phyloP scores from a whole-genome alignment of 768 basidiomycete genomes.

The Mycena indigotica region DNA sequence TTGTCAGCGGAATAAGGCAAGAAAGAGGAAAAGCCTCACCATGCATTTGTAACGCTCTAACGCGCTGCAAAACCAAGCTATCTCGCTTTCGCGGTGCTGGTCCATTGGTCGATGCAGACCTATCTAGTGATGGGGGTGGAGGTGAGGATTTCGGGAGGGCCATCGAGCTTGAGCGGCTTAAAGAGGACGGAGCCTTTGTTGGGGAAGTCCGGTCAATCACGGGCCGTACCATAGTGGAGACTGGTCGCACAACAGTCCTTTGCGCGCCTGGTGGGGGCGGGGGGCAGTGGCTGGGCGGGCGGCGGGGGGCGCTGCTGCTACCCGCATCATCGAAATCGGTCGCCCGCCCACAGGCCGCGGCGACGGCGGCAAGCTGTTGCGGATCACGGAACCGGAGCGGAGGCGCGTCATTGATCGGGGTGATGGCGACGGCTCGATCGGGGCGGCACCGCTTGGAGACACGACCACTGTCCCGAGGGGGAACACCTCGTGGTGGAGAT shows the following conservation, averaged over 20 bases:
- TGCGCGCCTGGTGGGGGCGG: no score
- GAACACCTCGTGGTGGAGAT: conserved; percentile 17
- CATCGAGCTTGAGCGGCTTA: conserved; percentile 16
- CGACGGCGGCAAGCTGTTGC: conserved; percentile 19
- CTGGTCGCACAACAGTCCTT: background rate
- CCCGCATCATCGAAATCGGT: background rate
- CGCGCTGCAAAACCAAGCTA: conserved; percentile 22
- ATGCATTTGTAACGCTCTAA: conserved; percentile 14
- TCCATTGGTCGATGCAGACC: conserved; percentile 7
- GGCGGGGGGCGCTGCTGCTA: conserved; percentile 2
- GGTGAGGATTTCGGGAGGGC: background rate
- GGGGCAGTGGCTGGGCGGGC: no score
- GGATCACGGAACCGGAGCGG: conserved; percentile 18
- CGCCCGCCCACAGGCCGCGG: conserved; percentile 19
- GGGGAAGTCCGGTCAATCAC: conserved; percentile 5
- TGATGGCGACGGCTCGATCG: background rate
- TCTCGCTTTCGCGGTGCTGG: conserved; percentile 16
- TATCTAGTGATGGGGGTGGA: conserved; percentile 4
- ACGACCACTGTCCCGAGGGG: conserved; percentile 8
- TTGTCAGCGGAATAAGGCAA: no score
- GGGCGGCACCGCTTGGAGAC: conserved; percentile 9
- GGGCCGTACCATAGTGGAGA: conserved; percentile 6
- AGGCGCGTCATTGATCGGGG: conserved; percentile 3
- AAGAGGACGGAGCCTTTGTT: background rate
- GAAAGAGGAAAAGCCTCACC: no score